Base-by-base conservation (phyloP, 768 basidiomycete genomes). In the Naematelia encephala region DNA sequence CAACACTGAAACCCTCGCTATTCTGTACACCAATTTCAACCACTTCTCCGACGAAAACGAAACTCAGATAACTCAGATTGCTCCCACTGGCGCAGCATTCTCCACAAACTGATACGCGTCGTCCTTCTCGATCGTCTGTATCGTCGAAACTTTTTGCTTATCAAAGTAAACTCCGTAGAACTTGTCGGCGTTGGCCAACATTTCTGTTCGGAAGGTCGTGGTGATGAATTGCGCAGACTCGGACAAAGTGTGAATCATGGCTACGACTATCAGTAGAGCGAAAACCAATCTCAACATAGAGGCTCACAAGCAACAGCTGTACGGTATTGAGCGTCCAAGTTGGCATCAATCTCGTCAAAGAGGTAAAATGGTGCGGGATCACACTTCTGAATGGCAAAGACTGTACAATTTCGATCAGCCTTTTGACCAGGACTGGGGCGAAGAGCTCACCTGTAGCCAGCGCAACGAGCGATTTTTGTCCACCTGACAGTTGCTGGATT, bases 321-420 rank as follows among this genome's bases (percentile, higher is more conserved):
- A 25, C 94, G 89, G 61, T 97, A 96, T 79, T 98, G 92, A 4
- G 93, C 92, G 66, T 97, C 94, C 48, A 99, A 82, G 69, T 97
- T 97, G 54, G 96, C 96, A 71, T 99, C 96, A 72, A 99, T 98
- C 87, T 98, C 96, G 73, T 99, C 96, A 69, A 99, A 98, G n/a
- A 99, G 82, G 77, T 98, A 98, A 80, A 99, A 99, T 1, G 96
- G 96, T 0, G 96, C 94, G 1, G 96, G 96, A 70, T 99, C 96
- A 73, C 94, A 98, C 78, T 96, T 97, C 78, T 99, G 96, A 66
- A 98, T 98, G 14, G 94, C 91, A 70, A 99, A 98, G 23, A 99
- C 93, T 90, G 70, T 0, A 27, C 48, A 25, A 44, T 55, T 28
- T 50, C 27, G 57, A n/a, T 28, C n/a, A 48, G 43, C 39, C 23